Conservation (phyloP, 106 monocot species). For the Xerophyta viscosa region DNA sequence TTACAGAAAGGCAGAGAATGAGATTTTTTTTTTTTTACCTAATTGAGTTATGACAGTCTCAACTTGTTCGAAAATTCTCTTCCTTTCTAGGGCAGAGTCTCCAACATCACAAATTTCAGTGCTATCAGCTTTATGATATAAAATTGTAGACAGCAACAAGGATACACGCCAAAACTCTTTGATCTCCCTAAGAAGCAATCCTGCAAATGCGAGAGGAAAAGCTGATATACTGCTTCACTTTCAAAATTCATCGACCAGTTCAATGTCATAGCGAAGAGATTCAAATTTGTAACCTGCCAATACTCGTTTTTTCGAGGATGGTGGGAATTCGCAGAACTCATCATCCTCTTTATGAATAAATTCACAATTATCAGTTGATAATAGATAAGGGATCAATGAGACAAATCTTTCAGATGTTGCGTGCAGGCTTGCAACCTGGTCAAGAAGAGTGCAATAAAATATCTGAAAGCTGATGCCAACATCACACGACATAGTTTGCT, state of each 20-base stretch:
- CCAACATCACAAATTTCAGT: conserved; percentile 8
- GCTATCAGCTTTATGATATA: conserved; percentile 22
- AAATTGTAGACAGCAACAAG: conserved; percentile 56
- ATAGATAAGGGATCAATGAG: conserved; percentile 42
- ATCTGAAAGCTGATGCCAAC: no score
- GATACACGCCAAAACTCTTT: conserved; percentile 88
- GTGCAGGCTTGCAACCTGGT: conserved; percentile 58
- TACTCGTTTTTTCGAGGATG: conserved; percentile 40
- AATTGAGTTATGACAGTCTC: conserved; percentile 33
- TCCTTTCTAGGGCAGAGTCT: conserved; percentile 26
- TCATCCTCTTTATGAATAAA: conserved; percentile 34
- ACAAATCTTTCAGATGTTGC: conserved; percentile 50
- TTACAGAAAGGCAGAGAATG: background rate
- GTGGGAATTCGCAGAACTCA: conserved; percentile 51
- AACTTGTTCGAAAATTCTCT: conserved; percentile 31
- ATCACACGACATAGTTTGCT: background rate
- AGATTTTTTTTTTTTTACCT: conserved; percentile 15
- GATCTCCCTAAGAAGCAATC: conserved; percentile 67
- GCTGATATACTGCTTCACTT: no score
- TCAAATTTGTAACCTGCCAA: conserved; percentile 42
- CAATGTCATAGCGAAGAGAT: no score
- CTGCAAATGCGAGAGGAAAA: conserved; percentile 15
- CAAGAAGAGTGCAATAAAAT: background rate
- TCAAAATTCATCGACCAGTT: no score
- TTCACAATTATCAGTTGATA: conserved; percentile 22